Conservation (phyloP, 306 rosid species). For the Argentina anserina region DNA sequence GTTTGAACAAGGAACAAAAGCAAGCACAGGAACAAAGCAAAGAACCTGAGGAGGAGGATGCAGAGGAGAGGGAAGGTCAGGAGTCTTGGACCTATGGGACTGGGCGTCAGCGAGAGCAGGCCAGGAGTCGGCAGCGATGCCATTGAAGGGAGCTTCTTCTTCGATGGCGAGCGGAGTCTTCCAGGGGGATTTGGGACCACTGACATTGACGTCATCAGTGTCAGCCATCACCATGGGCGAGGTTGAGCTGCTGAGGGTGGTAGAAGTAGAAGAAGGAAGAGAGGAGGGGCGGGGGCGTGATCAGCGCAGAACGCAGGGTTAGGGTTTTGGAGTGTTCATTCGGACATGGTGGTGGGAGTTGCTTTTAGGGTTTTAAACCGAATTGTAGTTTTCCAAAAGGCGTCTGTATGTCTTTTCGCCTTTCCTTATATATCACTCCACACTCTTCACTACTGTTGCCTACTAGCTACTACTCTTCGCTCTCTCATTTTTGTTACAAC, state of each 20-base stretch:
- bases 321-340: neutral
- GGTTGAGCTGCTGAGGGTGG: conserved; percentile 10
- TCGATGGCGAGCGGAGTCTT: conserved; percentile 46
- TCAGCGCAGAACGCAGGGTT: neutral
- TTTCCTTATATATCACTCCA: too few species aligned
- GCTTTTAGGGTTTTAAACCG: neutral
- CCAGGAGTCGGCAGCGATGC: conserved; percentile 72
- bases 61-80: conserved; percentile 25
- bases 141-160: conserved; percentile 54
- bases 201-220: conserved; percentile 35
- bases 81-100: conserved; percentile 56
- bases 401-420: neutral
- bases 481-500: too few species aligned
- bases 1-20: too few species aligned
- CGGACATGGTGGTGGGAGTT: neutral
- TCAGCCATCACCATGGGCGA: conserved; percentile 68
- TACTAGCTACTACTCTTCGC: too few species aligned
- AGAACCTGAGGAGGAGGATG: neutral
- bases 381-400: neutral
- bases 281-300: neutral
- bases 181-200: conserved; percentile 75
- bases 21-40: too few species aligned
- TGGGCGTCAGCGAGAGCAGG: conserved; percentile 84
- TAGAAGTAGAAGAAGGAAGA: neutral
- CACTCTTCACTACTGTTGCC: too few species aligned